Base-by-base conservation (phyloP, 495 filamentous ascomycete species). In the Penicillium coprophilum region DNA sequence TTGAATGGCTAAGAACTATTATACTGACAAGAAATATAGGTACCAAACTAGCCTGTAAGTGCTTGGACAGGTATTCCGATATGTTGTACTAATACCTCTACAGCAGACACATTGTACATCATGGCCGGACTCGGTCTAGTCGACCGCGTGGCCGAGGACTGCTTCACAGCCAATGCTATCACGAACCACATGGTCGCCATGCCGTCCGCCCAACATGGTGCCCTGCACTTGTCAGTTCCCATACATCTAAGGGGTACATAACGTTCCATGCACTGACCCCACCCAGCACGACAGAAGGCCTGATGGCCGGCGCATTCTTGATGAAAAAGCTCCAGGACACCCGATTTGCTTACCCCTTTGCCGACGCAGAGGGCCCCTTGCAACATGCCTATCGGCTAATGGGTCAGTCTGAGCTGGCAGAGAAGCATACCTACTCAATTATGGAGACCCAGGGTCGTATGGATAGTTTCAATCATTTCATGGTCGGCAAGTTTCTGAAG, bases 391-490 rank as follows among this genome's bases (percentile, higher is more conserved):
- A 75, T 40, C 51, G 60, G 21, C 57, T 66, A 4, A 71, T 74
- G 64, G 73, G 72, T 11, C 43, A 72, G 11, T 34, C 63, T 1
- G 51, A 65, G 0, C 55, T 74, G 6, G 59, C 73, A 12, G 40
- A 63, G 2, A 41, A 70, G 24, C 72, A 76, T 34, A 69, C 71
- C 3, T 76, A 76, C 49, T 63, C 67, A 0, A 75, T 75, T 27
- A 75, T 76, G 69, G 69, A 67, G 24, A 58, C 53, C 1, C 60
- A 72, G 38, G 71, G 69, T 11, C 71, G 73, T 20, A 72, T 76
- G 66, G 68, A 69, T 24, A 75, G 72, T 54, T 76, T 76, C 57
- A 76, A 75, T 31, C 48, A 58, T 15, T 76, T 76, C 52, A 76
- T 76, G 73, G 65, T 63, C 6, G 71, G 72, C 32, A 76, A 74